phyloP scores from a whole-genome alignment of 331 rosid species.

The Quercus lobata region DNA sequence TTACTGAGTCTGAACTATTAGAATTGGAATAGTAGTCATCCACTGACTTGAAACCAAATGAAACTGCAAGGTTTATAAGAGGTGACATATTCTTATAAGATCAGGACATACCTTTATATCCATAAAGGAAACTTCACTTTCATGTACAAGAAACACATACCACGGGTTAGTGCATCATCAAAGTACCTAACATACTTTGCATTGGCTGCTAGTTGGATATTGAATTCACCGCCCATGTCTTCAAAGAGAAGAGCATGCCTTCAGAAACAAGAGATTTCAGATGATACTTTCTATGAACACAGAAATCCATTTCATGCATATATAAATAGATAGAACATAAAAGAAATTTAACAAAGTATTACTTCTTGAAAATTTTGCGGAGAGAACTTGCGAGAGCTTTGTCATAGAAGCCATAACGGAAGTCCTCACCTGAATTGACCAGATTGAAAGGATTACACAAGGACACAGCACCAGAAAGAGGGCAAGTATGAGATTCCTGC shows the following conservation, averaged over 20 bases:
- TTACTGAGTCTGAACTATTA: conserved; percentile 78
- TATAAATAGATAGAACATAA: background rate
- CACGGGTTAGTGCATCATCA: conserved; percentile 90
- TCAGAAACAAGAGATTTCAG: conserved; percentile 11
- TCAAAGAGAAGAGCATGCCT: conserved; percentile 83
- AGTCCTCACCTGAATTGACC: conserved; percentile 83
- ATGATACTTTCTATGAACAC: background rate
- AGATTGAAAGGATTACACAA: conserved; percentile 94
- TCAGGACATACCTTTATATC: conserved; percentile 13
- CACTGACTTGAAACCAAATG: conserved; percentile 93
- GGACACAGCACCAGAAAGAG: conserved; percentile 92
- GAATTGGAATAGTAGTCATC: conserved; percentile 85
- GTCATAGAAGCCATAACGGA: conserved; percentile 86
- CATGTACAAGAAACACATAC: conserved; percentile 33
- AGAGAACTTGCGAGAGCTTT: conserved; percentile 72
- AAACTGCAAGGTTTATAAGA: conserved; percentile 50
- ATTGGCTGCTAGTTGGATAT: conserved; percentile 62
- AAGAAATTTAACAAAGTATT: conserved; percentile 16
- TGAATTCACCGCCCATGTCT: conserved; percentile 67
- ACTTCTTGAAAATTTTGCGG: conserved; percentile 67
- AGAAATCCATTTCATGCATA: conserved; percentile 7
- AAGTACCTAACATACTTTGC: conserved; percentile 78
- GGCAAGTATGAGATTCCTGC: conserved; percentile 65
- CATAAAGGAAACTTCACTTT: background rate
- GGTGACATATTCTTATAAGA: background rate